Evolutionary conservation across 305 asterid genomes (phyloP), one percentile per base, ranked within the genome.

Genomic region (Ilex paraguariensis): DNA sequence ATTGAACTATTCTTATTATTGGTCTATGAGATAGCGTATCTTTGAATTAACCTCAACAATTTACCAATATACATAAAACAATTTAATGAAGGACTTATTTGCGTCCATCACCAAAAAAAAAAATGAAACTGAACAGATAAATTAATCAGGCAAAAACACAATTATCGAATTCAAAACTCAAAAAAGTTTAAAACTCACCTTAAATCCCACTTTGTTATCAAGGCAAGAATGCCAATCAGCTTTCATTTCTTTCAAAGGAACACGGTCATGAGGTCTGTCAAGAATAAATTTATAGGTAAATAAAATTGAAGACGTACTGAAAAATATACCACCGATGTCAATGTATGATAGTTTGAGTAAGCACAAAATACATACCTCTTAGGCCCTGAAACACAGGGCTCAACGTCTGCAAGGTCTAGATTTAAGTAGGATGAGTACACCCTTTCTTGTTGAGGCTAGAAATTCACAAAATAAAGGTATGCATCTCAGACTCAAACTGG

Each of bases 141-240:
- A 21, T 21, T 21, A 21, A 59, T 62, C 64, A 58, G n/a, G 57
- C 46, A 16, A 42, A 28, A 39, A 62, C 30, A 59, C 55, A 14
- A 60, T n/a, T 2, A 13, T 39, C 14, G 31, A 33, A 40, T 4
- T 65, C 64, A 10, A 50, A 36, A 36, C 42, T 36, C 42, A 36
- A 11, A 1, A 48, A 21, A 17, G 51, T 42, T 53, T 53, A 54
- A 62, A 53, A 33, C 80, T 79, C 73, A 86, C 97, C 96, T 93
- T 93, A 86, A 93, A 93, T 62, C 99, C 99, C 72, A 84, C 90
- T 82, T 88, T 87, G 78, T 65, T 93, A 58, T 90, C 88, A 67
- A 93, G 97, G 80, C 99, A 93, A 64, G 92, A 82, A 78, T 83
- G 95, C 99, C 99, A 93, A 73, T 93, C 99, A 60, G 81, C 77